Evolutionary conservation across 129 eudicot genomes (phyloP).

Genomic region (Flaveria brownii): DNA sequence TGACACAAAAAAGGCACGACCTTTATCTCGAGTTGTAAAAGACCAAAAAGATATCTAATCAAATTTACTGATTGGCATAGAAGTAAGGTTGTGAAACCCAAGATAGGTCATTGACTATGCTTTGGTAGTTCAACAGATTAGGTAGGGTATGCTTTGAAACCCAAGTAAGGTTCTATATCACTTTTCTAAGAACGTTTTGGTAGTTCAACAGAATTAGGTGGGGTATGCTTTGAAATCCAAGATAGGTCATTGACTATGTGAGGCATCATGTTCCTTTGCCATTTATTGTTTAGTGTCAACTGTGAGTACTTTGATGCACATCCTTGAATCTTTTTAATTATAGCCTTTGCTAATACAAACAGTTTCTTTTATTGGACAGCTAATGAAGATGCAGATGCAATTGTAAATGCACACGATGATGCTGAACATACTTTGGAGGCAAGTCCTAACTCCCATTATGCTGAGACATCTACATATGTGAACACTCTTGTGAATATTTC

Average conservation of each 20-base stretch:
- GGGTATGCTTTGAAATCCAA: neutral
- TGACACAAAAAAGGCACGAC: neutral
- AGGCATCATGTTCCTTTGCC: constrained; percentile 16
- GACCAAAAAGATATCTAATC: neutral
- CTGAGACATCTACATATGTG: neutral
- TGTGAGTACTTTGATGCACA: constrained; percentile 13
- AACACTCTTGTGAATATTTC: neutral
- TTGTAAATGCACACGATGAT: constrained; percentile 30
- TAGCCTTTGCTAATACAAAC: constrained; percentile 14
- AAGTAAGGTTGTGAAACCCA: neutral
- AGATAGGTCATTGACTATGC: no score
- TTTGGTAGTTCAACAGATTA: no score
- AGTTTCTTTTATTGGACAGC: constrained; percentile 34
- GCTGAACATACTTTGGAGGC: constrained; percentile 42
- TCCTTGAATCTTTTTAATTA: constrained; percentile 7
- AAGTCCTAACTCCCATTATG: constrained; percentile 25
- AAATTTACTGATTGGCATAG: neutral
- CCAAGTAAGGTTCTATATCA: no score
- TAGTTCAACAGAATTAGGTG: constrained; percentile 4
- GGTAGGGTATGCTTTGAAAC: no score
- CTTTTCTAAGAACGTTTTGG: neutral
- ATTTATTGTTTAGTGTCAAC: constrained; percentile 9
- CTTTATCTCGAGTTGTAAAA: neutral
- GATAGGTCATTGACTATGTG: constrained; percentile 3
- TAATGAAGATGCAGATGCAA: constrained; percentile 28